These are phyloP conservation scores for Pseudopediastrum boryanum DNA, from an alignment of 139 green algal genomes.

Conservation along the genomic window DNA sequence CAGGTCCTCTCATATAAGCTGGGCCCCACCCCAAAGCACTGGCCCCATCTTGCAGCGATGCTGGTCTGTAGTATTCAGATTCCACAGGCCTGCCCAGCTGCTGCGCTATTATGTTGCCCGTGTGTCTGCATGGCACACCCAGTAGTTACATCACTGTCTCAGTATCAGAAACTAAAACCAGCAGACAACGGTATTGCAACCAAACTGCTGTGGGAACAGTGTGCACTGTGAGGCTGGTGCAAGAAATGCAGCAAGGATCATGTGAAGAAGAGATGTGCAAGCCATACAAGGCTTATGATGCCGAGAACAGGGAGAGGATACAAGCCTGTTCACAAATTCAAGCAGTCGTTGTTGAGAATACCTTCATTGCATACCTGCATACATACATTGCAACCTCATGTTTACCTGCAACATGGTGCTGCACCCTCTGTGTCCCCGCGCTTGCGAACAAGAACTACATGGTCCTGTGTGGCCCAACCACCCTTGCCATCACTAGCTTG, in stretches of 20 bases:
- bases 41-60: slow-evolving; percentile 19
- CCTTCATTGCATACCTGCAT: background rate
- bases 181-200: too few species aligned
- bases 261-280: background rate
- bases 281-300: background rate
- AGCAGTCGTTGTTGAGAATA: too few species aligned
- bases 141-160: background rate
- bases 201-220: background rate
- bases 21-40: slow-evolving; percentile 37
- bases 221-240: background rate
- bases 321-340: too few species aligned
- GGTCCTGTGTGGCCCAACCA: slow-evolving; percentile 31
- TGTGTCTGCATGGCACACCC: background rate
- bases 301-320: background rate
- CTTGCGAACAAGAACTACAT: slow-evolving; percentile 60
- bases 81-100: slow-evolving; percentile 42
- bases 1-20: slow-evolving; percentile 35
- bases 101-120: slow-evolving; percentile 46
- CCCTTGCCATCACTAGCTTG: slow-evolving; percentile 44
- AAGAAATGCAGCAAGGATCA: background rate
- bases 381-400: background rate
- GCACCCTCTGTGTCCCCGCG: slow-evolving; percentile 31
- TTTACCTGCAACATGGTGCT: slow-evolving; percentile 52
- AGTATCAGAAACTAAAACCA: too few species aligned
- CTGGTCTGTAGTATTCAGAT: background rate